phyloP scores from a whole-genome alignment of 2,329 filamentous ascomycete genomes.

The Alternaria conjuncta region DNA sequence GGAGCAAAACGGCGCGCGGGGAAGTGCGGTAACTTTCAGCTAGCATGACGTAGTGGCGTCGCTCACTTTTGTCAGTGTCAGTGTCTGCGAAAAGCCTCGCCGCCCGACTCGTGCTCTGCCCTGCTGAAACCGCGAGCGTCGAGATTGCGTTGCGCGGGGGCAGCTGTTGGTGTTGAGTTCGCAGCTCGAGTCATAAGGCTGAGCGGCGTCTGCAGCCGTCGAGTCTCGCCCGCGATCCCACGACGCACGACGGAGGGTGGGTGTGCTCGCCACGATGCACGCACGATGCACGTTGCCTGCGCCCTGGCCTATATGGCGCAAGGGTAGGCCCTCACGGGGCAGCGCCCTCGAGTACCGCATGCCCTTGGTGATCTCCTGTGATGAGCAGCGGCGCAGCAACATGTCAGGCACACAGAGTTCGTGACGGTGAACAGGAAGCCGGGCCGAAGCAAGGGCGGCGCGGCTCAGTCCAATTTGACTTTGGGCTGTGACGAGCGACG shows the following conservation, averaged over 20 bases:
- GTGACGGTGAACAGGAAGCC: slow-evolving; percentile 31
- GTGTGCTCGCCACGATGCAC: slow-evolving; percentile 20
- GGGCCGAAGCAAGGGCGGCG: slow-evolving; percentile 33
- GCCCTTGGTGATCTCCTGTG: slow-evolving; percentile 22
- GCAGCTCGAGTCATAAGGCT: slow-evolving; percentile 42
- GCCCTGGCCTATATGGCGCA: slow-evolving; percentile 18
- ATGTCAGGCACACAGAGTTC: slow-evolving; percentile 30
- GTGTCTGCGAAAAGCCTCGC: background rate
- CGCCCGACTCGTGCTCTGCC: background rate
- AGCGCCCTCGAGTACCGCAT: slow-evolving; percentile 20
- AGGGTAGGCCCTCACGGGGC: slow-evolving; percentile 30
- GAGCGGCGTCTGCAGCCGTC: slow-evolving; percentile 27
- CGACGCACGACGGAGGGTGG: slow-evolving; percentile 20
- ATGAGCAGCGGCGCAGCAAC: slow-evolving; percentile 13
- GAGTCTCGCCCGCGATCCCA: slow-evolving; percentile 31
- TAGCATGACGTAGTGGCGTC: slow-evolving; percentile 12
- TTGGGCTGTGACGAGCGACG: background rate
- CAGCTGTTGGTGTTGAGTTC: slow-evolving; percentile 16
- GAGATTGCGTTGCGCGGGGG: slow-evolving; percentile 6
- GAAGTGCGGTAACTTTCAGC: slow-evolving; percentile 6
- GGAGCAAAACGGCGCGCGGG: background rate
- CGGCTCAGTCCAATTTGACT: slow-evolving; percentile 17
- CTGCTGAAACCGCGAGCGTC: slow-evolving; percentile 13
- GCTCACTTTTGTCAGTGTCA: background rate
- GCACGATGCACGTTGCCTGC: slow-evolving; percentile 19